Evolutionary conservation across 176 grass and related monocot genomes (phyloP), one percentile per base, ranked within the genome.

Genomic region (Aegilops longissima): DNA sequence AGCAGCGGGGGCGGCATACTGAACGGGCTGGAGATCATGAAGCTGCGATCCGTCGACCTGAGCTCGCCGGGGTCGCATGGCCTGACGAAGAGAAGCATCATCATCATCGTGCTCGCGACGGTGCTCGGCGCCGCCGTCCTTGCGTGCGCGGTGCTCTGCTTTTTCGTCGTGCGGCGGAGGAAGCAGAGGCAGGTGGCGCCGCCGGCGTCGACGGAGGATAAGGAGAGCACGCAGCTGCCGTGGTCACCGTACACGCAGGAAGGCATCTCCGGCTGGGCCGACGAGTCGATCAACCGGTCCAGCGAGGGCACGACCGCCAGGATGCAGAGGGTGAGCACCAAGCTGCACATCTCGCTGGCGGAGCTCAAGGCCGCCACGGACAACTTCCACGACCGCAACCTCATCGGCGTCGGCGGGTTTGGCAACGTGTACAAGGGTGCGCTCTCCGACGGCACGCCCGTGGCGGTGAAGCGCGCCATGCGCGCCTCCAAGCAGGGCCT

Each of bases 21-120:
- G 2, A 98, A 98, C 31, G 93, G 96, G 51, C 84, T 98, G 12
- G 96, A 98, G 84, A 94, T 98, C 76, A 91, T 98, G 84, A 89
- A 78, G 81, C 63, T 98, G 9, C 82, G 12, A 12, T 3, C 42
- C 9, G 34, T 12, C 54, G 23, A 81, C 23, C 16, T 3, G 20
- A 62, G 10, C 36, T 12, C 12, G 31, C 0, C 84, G 8, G 66
- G 5, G 47, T 40, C 73, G 18, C 1, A 0, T 23, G 3, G 17
- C 10, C 58, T 12, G 23, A 83, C 9, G 5, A 69, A 16, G 9
- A 61, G 16, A 18, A 51, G 5, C 0, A 17, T 21, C 16, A 5
- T 84, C 34, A 49, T 30, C 73, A 23, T 49, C 34, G 34, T 89
- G 61, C 72, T 91, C 38, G 42, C 72, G 66, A 51, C 65, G 13